Percentiles rank a stretch among this genome's conserved stretches.
phyloP scores from a whole-genome alignment of 805 yeast species.

The Ogataea trehalophila region DNA sequence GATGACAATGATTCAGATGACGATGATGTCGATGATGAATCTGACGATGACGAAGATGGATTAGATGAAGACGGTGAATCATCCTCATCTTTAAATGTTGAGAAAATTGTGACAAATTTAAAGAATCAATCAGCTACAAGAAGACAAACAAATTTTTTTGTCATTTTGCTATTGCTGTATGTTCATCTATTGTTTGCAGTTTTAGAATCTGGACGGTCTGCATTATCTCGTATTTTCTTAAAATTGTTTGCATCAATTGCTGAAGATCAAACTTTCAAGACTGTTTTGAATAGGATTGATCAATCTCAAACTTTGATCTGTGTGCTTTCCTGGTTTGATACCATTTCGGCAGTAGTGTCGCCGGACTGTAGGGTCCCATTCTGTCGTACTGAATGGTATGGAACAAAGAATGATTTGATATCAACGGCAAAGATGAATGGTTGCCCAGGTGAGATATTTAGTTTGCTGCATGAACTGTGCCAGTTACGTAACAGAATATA shows the following conservation, averaged over 20 bases:
- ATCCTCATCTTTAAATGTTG: conserved; percentile 24
- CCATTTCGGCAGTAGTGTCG: conserved; percentile 49
- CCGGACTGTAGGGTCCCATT: conserved; percentile 54
- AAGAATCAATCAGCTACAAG: conserved; percentile 34
- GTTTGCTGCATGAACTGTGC: conserved; percentile 42
- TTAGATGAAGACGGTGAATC: conserved; percentile 12
- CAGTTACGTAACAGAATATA: conserved; percentile 23
- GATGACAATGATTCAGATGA: not conserved
- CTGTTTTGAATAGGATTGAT: conserved; percentile 40
- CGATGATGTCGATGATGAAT: conserved; percentile 4
- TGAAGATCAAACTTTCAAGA: conserved; percentile 38
- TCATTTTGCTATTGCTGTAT: conserved; percentile 46
- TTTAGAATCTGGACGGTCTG: conserved; percentile 50
- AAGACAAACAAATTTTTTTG: conserved; percentile 39
- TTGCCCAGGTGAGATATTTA: conserved; percentile 55
- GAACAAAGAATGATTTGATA: conserved; percentile 35
- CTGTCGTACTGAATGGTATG: conserved; percentile 51
- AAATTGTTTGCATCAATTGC: conserved; percentile 48
- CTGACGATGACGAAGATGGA: conserved; percentile 5
- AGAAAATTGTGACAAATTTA: conserved; percentile 32
- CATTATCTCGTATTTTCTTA: conserved; percentile 44
- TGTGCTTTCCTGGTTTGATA: conserved; percentile 57
- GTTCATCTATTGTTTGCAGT: conserved; percentile 52
- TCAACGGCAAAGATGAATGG: conserved; percentile 55
- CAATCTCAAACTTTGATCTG: conserved; percentile 45